These are phyloP conservation scores for Cladosporium sphaerospermum DNA, from an alignment of 2,329 filamentous ascomycete genomes.

Conservation along the genomic window DNA sequence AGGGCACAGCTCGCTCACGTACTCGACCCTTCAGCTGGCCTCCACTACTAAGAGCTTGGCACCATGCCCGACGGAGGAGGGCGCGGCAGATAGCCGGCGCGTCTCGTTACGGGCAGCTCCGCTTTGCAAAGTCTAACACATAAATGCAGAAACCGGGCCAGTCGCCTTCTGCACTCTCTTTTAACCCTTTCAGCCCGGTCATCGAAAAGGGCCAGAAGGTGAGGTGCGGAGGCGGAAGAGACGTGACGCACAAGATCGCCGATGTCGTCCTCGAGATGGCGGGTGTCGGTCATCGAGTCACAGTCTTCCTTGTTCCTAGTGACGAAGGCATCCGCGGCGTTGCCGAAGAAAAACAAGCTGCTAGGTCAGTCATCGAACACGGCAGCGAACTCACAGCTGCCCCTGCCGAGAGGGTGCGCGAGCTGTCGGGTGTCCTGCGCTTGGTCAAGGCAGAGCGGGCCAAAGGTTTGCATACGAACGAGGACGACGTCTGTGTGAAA, in stretches of 20 bases:
- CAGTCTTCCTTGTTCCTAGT: neutral
- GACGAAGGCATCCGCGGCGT: neutral
- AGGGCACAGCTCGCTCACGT: no score
- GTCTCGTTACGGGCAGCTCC: no score
- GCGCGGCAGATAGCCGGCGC: no score
- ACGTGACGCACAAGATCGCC: neutral
- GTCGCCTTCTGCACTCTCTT: no score
- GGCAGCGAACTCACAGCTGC: slow-evolving; percentile 40
- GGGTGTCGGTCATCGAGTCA: neutral
- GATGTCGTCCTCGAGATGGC: neutral
- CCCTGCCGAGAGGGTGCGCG: slow-evolving; percentile 5
- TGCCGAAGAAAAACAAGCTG: neutral
- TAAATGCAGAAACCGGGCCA: no score
- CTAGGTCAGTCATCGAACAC: neutral
- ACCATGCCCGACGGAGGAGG: no score
- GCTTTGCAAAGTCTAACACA: no score
- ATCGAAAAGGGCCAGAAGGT: neutral
- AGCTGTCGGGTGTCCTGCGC: slow-evolving; percentile 6
- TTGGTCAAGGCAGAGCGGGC: slow-evolving; percentile 6
- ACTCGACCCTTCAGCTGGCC: no score
- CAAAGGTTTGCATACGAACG: slow-evolving; percentile 1
- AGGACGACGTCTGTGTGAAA: slow-evolving; percentile 4
- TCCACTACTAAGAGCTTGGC: no score
- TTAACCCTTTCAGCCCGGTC: no score
- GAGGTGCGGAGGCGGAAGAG: neutral